These are phyloP conservation scores for Fomitopsis betulina DNA, from an alignment of 1,284 basidiomycete species.

Conservation along the genomic window DNA sequence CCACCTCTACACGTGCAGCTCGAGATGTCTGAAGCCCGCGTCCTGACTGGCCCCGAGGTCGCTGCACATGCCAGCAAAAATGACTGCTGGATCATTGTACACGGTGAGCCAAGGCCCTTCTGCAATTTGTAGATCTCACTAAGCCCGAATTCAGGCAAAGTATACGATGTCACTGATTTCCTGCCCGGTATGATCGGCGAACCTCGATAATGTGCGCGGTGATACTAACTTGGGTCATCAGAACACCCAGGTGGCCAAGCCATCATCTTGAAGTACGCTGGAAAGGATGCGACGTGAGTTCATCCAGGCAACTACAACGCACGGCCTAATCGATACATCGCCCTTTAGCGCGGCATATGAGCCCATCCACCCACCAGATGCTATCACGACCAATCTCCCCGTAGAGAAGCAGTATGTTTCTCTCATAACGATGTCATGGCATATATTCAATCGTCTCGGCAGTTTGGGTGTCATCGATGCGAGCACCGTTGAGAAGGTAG, in stretches of 20 bases:
- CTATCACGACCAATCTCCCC: slow-evolving; percentile 57
- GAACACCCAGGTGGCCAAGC: slow-evolving; percentile 53
- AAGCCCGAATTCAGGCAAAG: slow-evolving; percentile 40
- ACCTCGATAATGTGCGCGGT: background rate
- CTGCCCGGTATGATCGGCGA: slow-evolving; percentile 38
- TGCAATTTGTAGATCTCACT: background rate
- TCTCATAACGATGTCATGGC: background rate
- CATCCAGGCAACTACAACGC: background rate
- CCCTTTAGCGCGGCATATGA: slow-evolving; percentile 47
- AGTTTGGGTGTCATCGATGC: slow-evolving; percentile 49
- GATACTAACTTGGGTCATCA: slow-evolving; percentile 11
- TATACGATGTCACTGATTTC: slow-evolving; percentile 72
- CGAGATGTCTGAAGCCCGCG: slow-evolving; percentile 20
- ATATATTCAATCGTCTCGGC: background rate
- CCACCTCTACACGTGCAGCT: background rate
- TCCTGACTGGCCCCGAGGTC: slow-evolving; percentile 26
- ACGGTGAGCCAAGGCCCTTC: slow-evolving; percentile 38
- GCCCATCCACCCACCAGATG: slow-evolving; percentile 61
- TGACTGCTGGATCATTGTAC: slow-evolving; percentile 75
- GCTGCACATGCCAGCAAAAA: slow-evolving; percentile 36
- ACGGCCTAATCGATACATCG: background rate
- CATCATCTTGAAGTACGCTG: slow-evolving; percentile 67
- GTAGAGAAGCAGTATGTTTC: slow-evolving; percentile 37
- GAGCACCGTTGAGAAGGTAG: slow-evolving; percentile 37
- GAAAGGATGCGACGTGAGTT: slow-evolving; percentile 67